A percentile compares a stretch with the other conserved stretches of the same genome.
Evolutionary conservation across 306 rosid species (phyloP).

Genomic region (Quercus glauca): DNA sequence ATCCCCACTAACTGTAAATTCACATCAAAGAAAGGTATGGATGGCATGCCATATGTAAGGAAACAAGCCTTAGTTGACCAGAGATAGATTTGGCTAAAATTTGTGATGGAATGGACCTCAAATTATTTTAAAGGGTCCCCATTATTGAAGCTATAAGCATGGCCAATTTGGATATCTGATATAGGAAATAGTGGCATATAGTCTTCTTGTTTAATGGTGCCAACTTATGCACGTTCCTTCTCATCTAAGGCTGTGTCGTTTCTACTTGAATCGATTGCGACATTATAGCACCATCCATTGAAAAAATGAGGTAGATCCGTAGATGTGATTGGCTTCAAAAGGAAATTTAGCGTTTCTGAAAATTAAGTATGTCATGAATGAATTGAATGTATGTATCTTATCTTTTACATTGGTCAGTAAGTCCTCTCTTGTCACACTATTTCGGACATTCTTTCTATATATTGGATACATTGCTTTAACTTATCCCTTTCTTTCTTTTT

Average conservation of each 20-base stretch:
- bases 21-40: background rate
- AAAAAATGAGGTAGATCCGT: background rate
- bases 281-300: background rate
- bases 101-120: background rate
- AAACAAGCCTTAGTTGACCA: background rate
- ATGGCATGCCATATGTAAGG: background rate
- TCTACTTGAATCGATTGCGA: background rate
- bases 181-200: background rate
- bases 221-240: background rate
- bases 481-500: no score
- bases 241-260: background rate
- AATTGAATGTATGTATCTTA: no score
- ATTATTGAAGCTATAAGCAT: background rate
- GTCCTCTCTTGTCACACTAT: no score
- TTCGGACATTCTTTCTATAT: no score
- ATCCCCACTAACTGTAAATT: background rate
- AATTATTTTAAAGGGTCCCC: background rate
- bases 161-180: background rate
- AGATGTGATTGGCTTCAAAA: background rate
- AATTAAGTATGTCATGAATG: background rate
- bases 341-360: background rate
- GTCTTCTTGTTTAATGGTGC: background rate
- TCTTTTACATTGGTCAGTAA: no score
- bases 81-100: background rate
- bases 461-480: no score